Conservation (phyloP, 2,329 filamentous ascomycete genomes). For the Fusarium miscanthi region DNA sequence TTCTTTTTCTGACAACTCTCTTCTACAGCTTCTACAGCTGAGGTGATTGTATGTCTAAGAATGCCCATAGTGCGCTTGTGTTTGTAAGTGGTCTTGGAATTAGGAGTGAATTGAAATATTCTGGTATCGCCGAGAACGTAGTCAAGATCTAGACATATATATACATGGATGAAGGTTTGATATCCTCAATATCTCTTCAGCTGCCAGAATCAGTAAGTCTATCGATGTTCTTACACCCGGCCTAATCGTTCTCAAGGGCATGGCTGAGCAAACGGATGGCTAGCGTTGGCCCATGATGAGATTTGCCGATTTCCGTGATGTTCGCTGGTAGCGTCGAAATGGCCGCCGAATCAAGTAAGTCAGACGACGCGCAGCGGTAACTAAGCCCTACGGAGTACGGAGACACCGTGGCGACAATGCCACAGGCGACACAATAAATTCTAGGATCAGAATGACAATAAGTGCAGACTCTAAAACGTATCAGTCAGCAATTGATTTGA, state of each 20-base stretch:
- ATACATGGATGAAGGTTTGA: neutral
- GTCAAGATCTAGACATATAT: neutral
- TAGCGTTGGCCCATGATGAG: neutral
- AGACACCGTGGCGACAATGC: neutral
- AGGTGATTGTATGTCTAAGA: neutral
- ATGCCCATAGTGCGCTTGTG: neutral
- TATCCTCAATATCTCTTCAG: neutral
- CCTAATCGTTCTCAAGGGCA: neutral
- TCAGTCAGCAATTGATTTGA: neutral
- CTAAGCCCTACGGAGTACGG: neutral
- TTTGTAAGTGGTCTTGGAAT: neutral
- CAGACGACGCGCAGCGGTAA: neutral
- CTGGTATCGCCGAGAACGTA: no score
- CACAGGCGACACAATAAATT: neutral
- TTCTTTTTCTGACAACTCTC: neutral
- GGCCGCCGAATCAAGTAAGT: neutral
- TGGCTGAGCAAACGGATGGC: neutral
- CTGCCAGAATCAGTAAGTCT: neutral
- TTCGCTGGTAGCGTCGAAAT: neutral
- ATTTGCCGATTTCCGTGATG: neutral
- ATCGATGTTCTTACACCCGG: neutral
- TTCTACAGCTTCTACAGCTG: neutral
- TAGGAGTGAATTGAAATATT: neutral
- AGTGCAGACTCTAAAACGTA: no score
- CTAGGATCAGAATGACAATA: neutral